These are phyloP conservation scores for Suillus subaureus DNA, from an alignment of 768 basidiomycete genomes.

Conservation along the genomic window DNA sequence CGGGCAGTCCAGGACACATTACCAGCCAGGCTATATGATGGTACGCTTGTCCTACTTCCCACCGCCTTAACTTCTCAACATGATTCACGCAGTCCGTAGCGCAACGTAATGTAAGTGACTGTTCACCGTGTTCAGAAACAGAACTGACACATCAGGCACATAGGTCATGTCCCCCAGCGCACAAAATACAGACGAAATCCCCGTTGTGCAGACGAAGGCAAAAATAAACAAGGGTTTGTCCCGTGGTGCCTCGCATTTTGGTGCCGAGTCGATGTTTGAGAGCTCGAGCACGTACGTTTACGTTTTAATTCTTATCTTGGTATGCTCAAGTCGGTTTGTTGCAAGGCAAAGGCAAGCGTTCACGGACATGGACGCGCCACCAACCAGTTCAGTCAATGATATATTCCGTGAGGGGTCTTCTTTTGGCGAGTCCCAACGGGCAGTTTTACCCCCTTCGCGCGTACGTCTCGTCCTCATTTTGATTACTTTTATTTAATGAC, in stretches of 20 bases:
- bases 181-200: constrained; percentile 72
- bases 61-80: neutral
- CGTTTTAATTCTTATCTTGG: constrained; percentile 9
- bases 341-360: constrained; percentile 61
- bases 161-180: constrained; percentile 50
- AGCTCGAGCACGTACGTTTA: constrained; percentile 43
- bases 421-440: constrained; percentile 32
- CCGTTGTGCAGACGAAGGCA: constrained; percentile 78
- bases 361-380: constrained; percentile 81
- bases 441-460: constrained; percentile 14
- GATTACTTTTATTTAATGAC: neutral
- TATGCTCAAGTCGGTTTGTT: constrained; percentile 12
- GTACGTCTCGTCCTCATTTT: constrained; percentile 16
- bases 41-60: constrained; percentile 41
- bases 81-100: constrained; percentile 54
- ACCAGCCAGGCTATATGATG: constrained; percentile 82
- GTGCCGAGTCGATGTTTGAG: constrained; percentile 85
- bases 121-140: neutral
- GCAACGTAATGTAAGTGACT: constrained; percentile 54
- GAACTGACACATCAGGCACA: constrained; percentile 1
- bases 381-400: constrained; percentile 73
- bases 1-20: constrained; percentile 72
- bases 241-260: constrained; percentile 71
- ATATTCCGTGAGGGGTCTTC: constrained; percentile 55
- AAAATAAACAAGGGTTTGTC: constrained; percentile 74